Evolutionary conservation across 2,329 filamentous ascomycete species (phyloP), one percentile per base, ranked within the genome.

Genomic region (Fusarium tricinctum): DNA sequence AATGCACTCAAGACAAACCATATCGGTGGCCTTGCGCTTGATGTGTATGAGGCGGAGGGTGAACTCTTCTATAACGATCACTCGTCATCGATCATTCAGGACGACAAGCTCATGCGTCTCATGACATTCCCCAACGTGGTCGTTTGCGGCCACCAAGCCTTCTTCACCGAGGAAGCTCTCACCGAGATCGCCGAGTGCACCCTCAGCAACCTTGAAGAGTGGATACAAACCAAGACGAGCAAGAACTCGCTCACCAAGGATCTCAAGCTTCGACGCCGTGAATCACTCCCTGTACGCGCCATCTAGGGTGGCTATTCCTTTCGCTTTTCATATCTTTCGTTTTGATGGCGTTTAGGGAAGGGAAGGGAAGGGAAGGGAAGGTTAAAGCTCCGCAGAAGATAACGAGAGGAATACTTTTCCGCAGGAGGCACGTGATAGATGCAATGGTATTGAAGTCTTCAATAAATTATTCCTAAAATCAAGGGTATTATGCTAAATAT

Each of bases 71-170:
- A 91, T 75, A 83, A 86, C 70, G 89, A 91, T 68, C 87, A 89
- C 72, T 89, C 87, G 7, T 83, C 81, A 15, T 84, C 89, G 65
- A 88, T 91, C 70, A 89, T 91, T 66, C 81, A 91, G 48, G 89
- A 92, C 72, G 89, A 91, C 70, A 81, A 85, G 57, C 80, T 92
- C 44, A 89, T 89, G 84, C 84, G 89, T 7, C 77, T 92, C 65
- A 86, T 89, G 78, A 91, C 88, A 1, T 91, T 91, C 71, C 89
- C 85, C 61, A 91, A 91, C 66, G 89, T 90, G 5, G 76, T 92
- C 44, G 79, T 92, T 61, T 89, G 85, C 66, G 89, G 89, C 0
- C 89, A 92, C 70, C 89, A 91, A 79, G 89, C 87, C 2, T 92
- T 91, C 78, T 89, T 92, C 71, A 91, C 89, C 7, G 79, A 85